Percentiles rank a stretch among this genome's conserved stretches.
These are phyloP conservation scores for Cucumis sativus DNA, from an alignment of 306 rosid species.

Conservation along the genomic window Cucumber_9930_V3 NC_026659.2:4840001-4840500, in stretches of 20 bases:
- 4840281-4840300: conserved; percentile 85
- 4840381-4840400: background rate
- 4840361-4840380: conserved; percentile 2
- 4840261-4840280: conserved; percentile 77
- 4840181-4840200: background rate
- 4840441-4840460: background rate
- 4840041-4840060: too few species aligned
- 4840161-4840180: background rate
- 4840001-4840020: too few species aligned
- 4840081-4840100: too few species aligned
- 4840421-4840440: background rate
- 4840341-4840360: background rate
- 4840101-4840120: too few species aligned
- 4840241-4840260: conserved; percentile 83
- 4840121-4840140: too few species aligned
- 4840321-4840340: background rate
- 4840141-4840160: too few species aligned
- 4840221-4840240: background rate
- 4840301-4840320: conserved; percentile 89
- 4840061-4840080: too few species aligned
- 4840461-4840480: background rate
- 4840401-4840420: background rate
- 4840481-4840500: background rate
- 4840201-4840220: conserved; percentile 7
- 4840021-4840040: too few species aligned